These are phyloP conservation scores for Tephrocybe sp. DNA, from an alignment of 768 basidiomycete genomes.

Conservation along the genomic window DNA sequence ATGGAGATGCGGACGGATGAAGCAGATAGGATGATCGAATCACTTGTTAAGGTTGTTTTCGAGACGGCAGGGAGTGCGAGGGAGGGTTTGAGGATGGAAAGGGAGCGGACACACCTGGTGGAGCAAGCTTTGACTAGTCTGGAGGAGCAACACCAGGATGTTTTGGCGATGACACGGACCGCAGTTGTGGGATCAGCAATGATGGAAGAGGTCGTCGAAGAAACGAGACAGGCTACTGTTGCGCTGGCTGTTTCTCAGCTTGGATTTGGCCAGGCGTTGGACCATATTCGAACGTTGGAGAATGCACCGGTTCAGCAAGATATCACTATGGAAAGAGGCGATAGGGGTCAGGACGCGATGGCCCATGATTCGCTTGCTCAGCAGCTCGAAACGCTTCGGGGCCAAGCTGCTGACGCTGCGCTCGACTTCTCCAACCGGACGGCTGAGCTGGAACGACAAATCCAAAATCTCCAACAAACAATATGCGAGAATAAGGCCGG, in stretches of 20 bases:
- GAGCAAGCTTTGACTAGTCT: constrained; percentile 11
- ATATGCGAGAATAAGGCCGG: constrained; percentile 16
- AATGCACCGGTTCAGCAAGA: constrained; percentile 11
- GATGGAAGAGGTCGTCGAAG: constrained; percentile 9
- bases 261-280: constrained; percentile 9
- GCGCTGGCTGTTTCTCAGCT: constrained; percentile 25
- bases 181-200: background rate
- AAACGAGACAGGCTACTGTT: constrained; percentile 18
- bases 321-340: background rate
- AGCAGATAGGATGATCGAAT: constrained; percentile 32
- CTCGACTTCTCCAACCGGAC: constrained; percentile 17
- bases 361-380: constrained; percentile 4
- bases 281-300: constrained; percentile 2
- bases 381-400: constrained; percentile 14
- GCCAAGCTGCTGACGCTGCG: constrained; percentile 12
- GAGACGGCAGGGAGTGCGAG: constrained; percentile 34
- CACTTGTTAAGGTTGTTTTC: constrained; percentile 37
- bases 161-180: constrained; percentile 6
- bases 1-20: constrained; percentile 35
- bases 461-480: constrained; percentile 19
- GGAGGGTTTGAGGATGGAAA: constrained; percentile 16
- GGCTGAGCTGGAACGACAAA: constrained; percentile 20
- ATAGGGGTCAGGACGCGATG: constrained; percentile 6
- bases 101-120: constrained; percentile 2
- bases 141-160: constrained; percentile 9